Evolutionary conservation across 805 yeast genomes (phyloP).

Genomic region (Metschnikowia sp.): DNA sequence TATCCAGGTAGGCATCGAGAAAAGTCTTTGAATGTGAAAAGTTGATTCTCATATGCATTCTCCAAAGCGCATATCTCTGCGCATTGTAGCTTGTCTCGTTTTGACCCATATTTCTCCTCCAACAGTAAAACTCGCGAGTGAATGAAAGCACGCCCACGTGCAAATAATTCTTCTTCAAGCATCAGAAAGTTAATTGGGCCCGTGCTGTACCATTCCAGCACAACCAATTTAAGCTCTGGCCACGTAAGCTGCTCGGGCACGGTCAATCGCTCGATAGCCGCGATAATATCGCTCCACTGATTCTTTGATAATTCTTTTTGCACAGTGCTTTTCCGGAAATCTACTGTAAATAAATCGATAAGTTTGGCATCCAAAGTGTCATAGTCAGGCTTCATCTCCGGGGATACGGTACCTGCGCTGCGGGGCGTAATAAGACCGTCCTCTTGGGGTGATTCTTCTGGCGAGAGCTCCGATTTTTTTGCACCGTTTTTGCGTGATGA

Average conservation of each 20-base stretch:
- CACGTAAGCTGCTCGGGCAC: constrained; percentile 9
- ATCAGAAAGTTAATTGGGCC: constrained; percentile 10
- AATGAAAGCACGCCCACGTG: constrained; percentile 7
- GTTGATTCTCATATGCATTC: constrained; percentile 7
- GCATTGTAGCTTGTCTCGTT: constrained; percentile 7
- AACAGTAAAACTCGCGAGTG: constrained; percentile 10
- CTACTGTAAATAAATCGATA: neutral
- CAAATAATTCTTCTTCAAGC: constrained; percentile 16
- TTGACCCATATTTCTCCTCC: constrained; percentile 13
- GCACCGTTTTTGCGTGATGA: no score
- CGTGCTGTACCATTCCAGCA: constrained; percentile 16
- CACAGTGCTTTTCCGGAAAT: constrained; percentile 8
- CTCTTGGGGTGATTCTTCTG: neutral
- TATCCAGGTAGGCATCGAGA: constrained; percentile 9
- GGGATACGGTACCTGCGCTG: constrained; percentile 5
- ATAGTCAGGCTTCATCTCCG: neutral
- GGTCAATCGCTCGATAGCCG: neutral
- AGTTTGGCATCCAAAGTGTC: neutral
- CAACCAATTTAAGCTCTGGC: constrained; percentile 16
- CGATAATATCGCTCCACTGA: constrained; percentile 7
- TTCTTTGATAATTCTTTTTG: neutral
- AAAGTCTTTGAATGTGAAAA: constrained; percentile 7
- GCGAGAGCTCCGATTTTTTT: no score
- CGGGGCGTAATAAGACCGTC: constrained; percentile 8
- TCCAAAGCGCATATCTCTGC: constrained; percentile 16